Evolutionary conservation across 495 filamentous ascomycete genomes (phyloP), one percentile per base, ranked within the genome.

Genomic region (Penicillium daleae): DNA sequence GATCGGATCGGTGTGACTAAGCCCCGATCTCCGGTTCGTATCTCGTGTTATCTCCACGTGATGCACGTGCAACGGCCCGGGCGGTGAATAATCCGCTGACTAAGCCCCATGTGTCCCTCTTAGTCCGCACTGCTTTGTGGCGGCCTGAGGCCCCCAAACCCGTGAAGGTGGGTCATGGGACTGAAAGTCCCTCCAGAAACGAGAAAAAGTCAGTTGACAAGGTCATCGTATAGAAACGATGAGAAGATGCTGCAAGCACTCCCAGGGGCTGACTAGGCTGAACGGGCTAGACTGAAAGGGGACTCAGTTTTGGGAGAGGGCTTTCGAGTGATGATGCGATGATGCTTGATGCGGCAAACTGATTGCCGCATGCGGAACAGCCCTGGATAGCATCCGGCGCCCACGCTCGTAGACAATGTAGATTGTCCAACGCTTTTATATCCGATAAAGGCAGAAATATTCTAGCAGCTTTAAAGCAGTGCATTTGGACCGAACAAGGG

Each of bases 281-380:
- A 46, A 21, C 19, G 12, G 42, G 19, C 42, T 13, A 22, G 37
- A 40, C 50, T 60, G 22, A 46, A 35, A n/a, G 15, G 6, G n/a
- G 48, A 15, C 0, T 10, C 24, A 39, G 24, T 5, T 37, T 32
- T 52, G 49, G 17, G 26, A 17, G 24, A 17, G 24, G 40, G 33
- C 4, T 27, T 60, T 66, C 31, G 55, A 68, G 70, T 65, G 63
- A 64, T 68, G 70, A 63, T 55, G 66, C 33, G 33, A 76, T 71
- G 49, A 70, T 61, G 69, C 68, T 65, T 58, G 65, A 73, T 67
- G 71, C 67, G 67, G 71, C 64, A 71, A 65, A 39, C 37, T 37
- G 21, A 8, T 59, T 66, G 63, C 73, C 73, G 73, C 61, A 72
- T 74, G 70, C 73, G 71, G 73, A 63, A 62, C 10, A 46, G 39